These are phyloP conservation scores for Populus trichocarpa DNA, from an alignment of 441 rosid genomes.

Conservation along the genomic window DNA sequence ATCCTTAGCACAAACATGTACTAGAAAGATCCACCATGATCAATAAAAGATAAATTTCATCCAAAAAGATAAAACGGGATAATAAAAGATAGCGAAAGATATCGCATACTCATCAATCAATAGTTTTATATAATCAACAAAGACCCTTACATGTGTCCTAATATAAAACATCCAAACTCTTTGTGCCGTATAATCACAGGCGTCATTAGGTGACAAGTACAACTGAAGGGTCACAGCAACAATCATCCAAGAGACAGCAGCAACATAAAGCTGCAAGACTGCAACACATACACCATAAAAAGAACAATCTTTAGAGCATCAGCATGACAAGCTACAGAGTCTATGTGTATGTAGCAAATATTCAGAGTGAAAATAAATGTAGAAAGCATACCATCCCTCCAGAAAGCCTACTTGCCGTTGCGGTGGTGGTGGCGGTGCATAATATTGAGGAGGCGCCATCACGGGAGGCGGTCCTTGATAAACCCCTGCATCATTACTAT, in stretches of 20 bases:
- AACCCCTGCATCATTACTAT: conserved; percentile 18
- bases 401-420: conserved; percentile 40
- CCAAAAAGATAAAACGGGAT: not conserved
- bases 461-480: conserved; percentile 61
- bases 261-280: conserved; percentile 48
- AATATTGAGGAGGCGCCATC: conserved; percentile 59
- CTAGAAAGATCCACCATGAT: not conserved
- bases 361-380: not conserved
- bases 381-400: conserved; percentile 52
- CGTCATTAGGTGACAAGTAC: conserved; percentile 23
- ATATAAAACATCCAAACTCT: not conserved
- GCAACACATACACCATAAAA: conserved; percentile 12
- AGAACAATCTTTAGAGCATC: not conserved
- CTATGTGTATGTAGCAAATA: not conserved
- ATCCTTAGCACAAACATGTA: not conserved
- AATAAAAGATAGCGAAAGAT: not conserved
- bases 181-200: not conserved
- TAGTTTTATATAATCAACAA: not conserved
- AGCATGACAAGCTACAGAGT: not conserved
- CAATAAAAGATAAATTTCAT: not conserved
- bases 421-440: conserved; percentile 45
- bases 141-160: not conserved
- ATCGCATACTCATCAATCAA: not conserved
- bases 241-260: conserved; percentile 29
- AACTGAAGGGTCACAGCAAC: conserved; percentile 53